Evolutionary conservation across 352 stramenopile species (phyloP).

Genomic region (Phytophthora melonis): DNA sequence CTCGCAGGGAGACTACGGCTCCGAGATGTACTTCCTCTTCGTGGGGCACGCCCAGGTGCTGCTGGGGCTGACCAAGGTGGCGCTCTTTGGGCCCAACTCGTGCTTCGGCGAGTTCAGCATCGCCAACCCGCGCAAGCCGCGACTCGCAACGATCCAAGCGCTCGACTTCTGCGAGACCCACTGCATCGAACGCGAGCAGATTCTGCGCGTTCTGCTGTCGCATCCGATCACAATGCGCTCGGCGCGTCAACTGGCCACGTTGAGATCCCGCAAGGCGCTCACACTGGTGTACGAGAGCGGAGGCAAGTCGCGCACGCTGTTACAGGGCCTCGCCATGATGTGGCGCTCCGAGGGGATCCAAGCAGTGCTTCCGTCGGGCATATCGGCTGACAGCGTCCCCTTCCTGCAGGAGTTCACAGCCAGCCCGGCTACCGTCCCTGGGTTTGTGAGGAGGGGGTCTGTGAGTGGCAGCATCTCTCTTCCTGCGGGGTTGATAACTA

Average conservation of each 20-base stretch:
- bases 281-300: constrained; percentile 64
- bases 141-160: constrained; percentile 79
- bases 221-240: constrained; percentile 75
- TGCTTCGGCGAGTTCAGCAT: constrained; percentile 89
- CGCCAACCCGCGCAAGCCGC: constrained; percentile 70
- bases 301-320: constrained; percentile 63
- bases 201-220: constrained; percentile 55
- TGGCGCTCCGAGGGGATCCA: constrained; percentile 68
- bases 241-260: constrained; percentile 56
- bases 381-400: constrained; percentile 44
- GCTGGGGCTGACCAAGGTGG: constrained; percentile 67
- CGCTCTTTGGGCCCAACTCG: constrained; percentile 70
- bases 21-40: constrained; percentile 89
- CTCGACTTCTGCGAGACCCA: constrained; percentile 86
- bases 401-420: constrained; percentile 58
- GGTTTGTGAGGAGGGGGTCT: background rate
- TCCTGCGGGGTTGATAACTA: no score
- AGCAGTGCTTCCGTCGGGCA: constrained; percentile 47
- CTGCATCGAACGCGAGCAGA: constrained; percentile 58
- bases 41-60: constrained; percentile 80
- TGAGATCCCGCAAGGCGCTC: constrained; percentile 68
- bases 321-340: constrained; percentile 71
- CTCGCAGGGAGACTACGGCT: constrained; percentile 78
- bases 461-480: background rate
- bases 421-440: background rate